Base-by-base conservation (phyloP, 257 asterid species). In the Solanum virginianum region DNA sequence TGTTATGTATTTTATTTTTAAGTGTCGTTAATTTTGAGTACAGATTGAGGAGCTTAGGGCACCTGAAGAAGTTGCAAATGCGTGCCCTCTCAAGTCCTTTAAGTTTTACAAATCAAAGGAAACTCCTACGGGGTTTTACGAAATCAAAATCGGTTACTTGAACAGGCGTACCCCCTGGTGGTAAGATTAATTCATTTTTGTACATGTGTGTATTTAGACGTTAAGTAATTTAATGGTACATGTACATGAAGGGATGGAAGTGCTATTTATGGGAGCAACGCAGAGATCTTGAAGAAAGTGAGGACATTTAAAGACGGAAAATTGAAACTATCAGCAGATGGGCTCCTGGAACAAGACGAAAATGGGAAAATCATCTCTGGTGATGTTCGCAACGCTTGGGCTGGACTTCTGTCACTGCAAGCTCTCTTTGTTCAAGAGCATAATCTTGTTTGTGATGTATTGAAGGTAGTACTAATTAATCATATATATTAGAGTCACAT, bases 131-230 rank as follows among this genome's bases (percentile, higher is more conserved):
- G 92, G 90, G 1, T 72, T 75, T 53, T 85, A 83, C 16, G 91
- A 87, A 18, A 90, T 92, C 83, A 86, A 87, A 60, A 86, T 80
- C 4, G 97, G 94, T 11, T 71, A 81, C 80, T 26, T 90, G 79
- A 93, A 92, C 88, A 89, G 88, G 22, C 91, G 97, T 39, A 92
- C 95, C 2, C 89, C 95, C 0, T 91, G 95, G 97, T 93, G 97
- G 97, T 93, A 89, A 85, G 90, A 60, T 20, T 20, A 57, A 16
- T 36, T 69, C 51, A 57, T 56, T 53, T 49, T 49, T 49, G 20
- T 55, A 55, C 60, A 55, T 17, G 9, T 6, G 12, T 13, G 5
- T 63, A 13, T 24, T 26, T 63, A 12, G 18, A 15, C 71, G 10
- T 63, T 63, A 6, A 63, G 71, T 63, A 12, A 24, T 63, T 12